phyloP scores from a whole-genome alignment of 1,139 yeast genomes.

The Hemisphaericaspora subhashii region DNA sequence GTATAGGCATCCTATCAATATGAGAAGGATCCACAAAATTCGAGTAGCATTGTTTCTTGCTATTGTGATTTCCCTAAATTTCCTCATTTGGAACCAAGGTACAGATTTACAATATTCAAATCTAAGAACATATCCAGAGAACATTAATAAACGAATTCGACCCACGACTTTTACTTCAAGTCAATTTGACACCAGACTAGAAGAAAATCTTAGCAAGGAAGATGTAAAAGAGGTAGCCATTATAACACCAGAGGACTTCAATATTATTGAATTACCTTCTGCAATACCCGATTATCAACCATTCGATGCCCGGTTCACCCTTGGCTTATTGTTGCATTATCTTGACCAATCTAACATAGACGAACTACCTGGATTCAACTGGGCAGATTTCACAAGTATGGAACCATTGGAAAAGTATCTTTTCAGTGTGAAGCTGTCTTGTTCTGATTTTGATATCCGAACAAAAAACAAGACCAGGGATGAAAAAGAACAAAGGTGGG shows the following conservation, averaged over 20 bases:
- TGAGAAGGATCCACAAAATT: no score
- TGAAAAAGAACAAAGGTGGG: conserved; percentile 18
- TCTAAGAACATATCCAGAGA: not conserved
- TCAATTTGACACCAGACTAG: conserved; percentile 1
- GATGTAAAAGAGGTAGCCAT: not conserved
- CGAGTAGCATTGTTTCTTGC: no score
- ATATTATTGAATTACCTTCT: not conserved
- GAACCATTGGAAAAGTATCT: conserved; percentile 23
- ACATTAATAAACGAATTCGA: not conserved
- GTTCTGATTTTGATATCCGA: conserved; percentile 25
- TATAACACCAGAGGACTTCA: not conserved
- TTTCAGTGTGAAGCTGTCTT: conserved; percentile 18
- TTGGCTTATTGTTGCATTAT: conserved; percentile 25
- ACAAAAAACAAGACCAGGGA: conserved; percentile 18
- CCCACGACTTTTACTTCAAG: not conserved
- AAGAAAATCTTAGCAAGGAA: conserved; percentile 8
- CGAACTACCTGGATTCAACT: conserved; percentile 32
- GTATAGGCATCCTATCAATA: no score
- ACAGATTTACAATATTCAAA: no score
- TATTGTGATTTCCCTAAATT: no score
- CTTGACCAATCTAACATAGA: conserved; percentile 12
- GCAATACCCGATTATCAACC: conserved; percentile 16
- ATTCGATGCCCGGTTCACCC: conserved; percentile 37
- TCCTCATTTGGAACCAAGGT: not conserved
- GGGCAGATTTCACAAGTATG: conserved; percentile 38